Conservation (phyloP, 1,284 basidiomycete genomes). For the Leccinum variabile region DNA sequence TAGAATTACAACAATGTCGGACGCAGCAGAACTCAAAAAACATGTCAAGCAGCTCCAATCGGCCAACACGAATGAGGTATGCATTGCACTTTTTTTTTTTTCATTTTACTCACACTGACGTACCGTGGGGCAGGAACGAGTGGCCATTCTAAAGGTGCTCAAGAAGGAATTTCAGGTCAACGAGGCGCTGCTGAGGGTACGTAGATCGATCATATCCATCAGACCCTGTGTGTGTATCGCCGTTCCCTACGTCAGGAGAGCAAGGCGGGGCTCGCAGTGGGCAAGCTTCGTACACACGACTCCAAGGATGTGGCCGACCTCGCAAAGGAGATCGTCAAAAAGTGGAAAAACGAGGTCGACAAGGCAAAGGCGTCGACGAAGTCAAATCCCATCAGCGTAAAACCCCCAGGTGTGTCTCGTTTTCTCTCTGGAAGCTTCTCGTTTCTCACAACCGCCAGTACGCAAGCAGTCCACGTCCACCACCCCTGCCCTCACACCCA, state of each 20-base stretch:
- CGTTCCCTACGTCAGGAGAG: slow-evolving; percentile 59
- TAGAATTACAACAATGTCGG: slow-evolving; percentile 36
- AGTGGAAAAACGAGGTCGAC: slow-evolving; percentile 88
- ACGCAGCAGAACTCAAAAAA: slow-evolving; percentile 67
- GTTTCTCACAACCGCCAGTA: slow-evolving; percentile 7
- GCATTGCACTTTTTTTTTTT: slow-evolving; percentile 22
- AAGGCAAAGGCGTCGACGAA: slow-evolving; percentile 57
- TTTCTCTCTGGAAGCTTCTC: neutral
- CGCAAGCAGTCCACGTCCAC: slow-evolving; percentile 34
- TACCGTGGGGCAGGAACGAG: slow-evolving; percentile 58
- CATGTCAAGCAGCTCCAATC: slow-evolving; percentile 77
- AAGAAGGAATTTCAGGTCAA: slow-evolving; percentile 82
- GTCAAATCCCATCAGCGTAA: slow-evolving; percentile 18
- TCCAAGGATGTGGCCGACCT: slow-evolving; percentile 76
- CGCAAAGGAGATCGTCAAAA: slow-evolving; percentile 91
- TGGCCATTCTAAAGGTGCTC: slow-evolving; percentile 68
- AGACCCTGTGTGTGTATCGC: neutral
- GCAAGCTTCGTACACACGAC: slow-evolving; percentile 80
- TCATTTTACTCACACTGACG: slow-evolving; percentile 24
- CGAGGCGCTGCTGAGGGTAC: slow-evolving; percentile 84
- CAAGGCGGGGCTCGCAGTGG: slow-evolving; percentile 90
- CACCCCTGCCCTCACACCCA: slow-evolving; percentile 37
- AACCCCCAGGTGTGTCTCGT: slow-evolving; percentile 35
- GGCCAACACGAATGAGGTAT: slow-evolving; percentile 60
- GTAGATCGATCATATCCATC: slow-evolving; percentile 28